Evolutionary conservation across 495 filamentous ascomycete genomes (phyloP).

Genomic region (Wilcoxina mikolae): DNA sequence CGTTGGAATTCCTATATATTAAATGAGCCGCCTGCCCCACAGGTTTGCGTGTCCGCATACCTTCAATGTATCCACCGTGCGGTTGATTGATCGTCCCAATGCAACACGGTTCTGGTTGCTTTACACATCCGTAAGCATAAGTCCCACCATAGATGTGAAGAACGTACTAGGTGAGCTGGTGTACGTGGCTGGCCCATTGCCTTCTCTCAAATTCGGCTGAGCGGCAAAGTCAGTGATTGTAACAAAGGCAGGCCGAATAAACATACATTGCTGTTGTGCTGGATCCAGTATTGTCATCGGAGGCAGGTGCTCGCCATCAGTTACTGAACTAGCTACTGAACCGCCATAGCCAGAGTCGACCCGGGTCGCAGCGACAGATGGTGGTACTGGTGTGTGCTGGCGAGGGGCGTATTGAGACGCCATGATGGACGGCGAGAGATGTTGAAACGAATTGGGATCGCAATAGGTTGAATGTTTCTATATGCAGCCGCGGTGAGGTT

Average conservation of each 20-base stretch:
- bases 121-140: constrained; percentile 32
- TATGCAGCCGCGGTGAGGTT: no score
- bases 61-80: constrained; percentile 59
- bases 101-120: constrained; percentile 82
- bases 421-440: constrained; percentile 6
- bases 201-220: constrained; percentile 36
- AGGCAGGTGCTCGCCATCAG: constrained; percentile 41
- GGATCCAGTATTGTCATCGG: constrained; percentile 43
- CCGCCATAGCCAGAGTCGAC: constrained; percentile 84
- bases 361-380: constrained; percentile 41
- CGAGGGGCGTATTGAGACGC: constrained; percentile 23
- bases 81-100: constrained; percentile 69
- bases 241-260: constrained; percentile 33
- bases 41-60: constrained; percentile 13
- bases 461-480: background rate
- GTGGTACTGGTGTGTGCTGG: constrained; percentile 20
- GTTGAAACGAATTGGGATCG: background rate
- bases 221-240: constrained; percentile 10
- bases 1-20: constrained; percentile 57
- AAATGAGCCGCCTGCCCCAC: background rate
- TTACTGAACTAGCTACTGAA: constrained; percentile 43
- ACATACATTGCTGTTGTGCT: constrained; percentile 26
- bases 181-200: constrained; percentile 49
- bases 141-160: background rate
- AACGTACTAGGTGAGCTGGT: constrained; percentile 51